Evolutionary conservation across 1,284 basidiomycete genomes (phyloP), one percentile per base, ranked within the genome.

Genomic region (Agroathelia rolfsii): DNA sequence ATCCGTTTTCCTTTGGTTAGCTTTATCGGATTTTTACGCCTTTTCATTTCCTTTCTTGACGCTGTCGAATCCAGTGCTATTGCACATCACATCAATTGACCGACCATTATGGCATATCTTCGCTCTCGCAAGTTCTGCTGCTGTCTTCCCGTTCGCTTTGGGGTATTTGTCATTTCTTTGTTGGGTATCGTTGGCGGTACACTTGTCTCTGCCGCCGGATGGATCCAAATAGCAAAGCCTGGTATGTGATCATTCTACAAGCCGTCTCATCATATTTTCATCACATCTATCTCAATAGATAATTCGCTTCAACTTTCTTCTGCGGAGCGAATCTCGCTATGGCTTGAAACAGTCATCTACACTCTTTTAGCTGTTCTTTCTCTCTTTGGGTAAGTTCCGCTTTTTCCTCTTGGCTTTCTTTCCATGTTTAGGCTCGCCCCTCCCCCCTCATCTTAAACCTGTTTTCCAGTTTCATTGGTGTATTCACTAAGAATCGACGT

Each of bases 71-170:
- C n/a, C n/a, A n/a, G n/a, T n/a, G n/a, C n/a, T n/a, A n/a, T 39
- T 30, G 34, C 37, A 41, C 25, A 36, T 34, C 24, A 31, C 35
- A 24, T 32, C 35, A 12, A 28, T 28, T 28, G n/a, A 11, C 15
- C 25, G 11, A 6, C 19, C 8, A 24, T 14, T n/a, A 43, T 41
- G 41, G 34, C 19, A 24, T 37, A 36, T 47, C 53, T 61, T 42
- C 60, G 55, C 31, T 59, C 60, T 15, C 59, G 59, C 34, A 63
- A 50, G 38, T 77, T 75, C 52, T 75, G 69, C 52, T 73, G 64
- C 52, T 76, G 72, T 49, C 61, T 77, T 41, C 69, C 74, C 24
- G 69, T 77, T 45, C 62, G 72, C 36, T 53, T 68, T 24, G 73
- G 69, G 38, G 72, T 75, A 28, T 71, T 76, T 51, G 59, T 76